Base-by-base conservation (phyloP, 2,329 filamentous ascomycete species). In the Camptophora hylomeconis region DNA sequence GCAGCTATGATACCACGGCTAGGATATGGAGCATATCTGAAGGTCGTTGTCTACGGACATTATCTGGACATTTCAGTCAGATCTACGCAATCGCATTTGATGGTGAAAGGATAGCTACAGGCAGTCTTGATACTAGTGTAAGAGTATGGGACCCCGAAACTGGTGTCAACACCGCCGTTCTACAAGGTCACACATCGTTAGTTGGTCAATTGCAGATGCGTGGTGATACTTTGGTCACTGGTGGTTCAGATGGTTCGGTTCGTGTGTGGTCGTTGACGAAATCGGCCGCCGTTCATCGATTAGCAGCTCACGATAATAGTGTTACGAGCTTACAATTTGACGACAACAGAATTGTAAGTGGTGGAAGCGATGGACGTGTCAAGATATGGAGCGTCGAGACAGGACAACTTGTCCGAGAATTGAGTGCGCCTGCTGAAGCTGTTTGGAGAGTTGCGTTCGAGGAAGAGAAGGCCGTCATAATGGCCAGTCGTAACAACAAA, bases 31-130 rank as follows among this genome's bases (percentile, higher is more conserved):
- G 82, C 53, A 95, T 98, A 29, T 92, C 83, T 2, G 82, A 94
- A 56, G 89, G 89, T 17, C 75, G 83, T 38, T 98, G 89, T 53
- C 61, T 95, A 31, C 77, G 87, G 42, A 94, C 84, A 1, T 65
- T 98, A 20, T 76, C 79, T 24, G 89, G 89, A 0, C 89, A 98
- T 56, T 98, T 94, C 57, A 95, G 87, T 51, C 89, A 98, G 51
- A 98, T 98, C 34, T 98, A 98, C 52, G 89, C 89, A 12, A 92
- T 98, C 50, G 89, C 89, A 1, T 98, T 95, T 55, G 89, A 98
- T 51, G 89, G 89, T 20, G 76, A 77, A 43, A 72, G 86, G 39
- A 86, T 98, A 33, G 87, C 92, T 19, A 98, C 89, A 7, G 89
- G 89, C 28, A 94, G 86, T 53, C 62, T 98, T 37, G 89, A 98